phyloP scores from a whole-genome alignment of 257 asterid genomes.

The Eustoma russellianum region DNA sequence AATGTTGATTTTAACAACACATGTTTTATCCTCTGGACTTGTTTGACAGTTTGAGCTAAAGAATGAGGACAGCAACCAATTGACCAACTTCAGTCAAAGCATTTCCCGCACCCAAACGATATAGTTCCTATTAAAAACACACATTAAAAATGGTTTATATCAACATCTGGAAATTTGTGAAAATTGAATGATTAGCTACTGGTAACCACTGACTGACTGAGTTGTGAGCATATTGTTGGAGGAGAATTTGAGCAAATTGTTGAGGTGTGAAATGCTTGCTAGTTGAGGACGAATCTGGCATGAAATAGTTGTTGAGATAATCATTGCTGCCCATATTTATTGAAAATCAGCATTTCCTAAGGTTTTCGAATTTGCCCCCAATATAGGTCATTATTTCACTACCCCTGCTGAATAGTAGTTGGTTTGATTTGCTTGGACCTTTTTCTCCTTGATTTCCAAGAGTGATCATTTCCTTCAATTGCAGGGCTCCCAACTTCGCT shows the following conservation, averaged over 20 bases:
- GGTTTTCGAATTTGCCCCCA: conserved; percentile 66
- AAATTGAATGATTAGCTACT: too few relatives aligned
- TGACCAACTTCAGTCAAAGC: conserved; percentile 65
- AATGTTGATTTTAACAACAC: conserved; percentile 52
- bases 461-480: too few relatives aligned
- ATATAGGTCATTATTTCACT: too few relatives aligned
- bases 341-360: conserved; percentile 63
- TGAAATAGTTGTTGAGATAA: conserved; percentile 83
- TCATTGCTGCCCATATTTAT: conserved; percentile 87
- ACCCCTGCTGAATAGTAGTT: too few relatives aligned
- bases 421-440: too few relatives aligned
- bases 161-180: too few relatives aligned
- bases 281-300: conserved; percentile 60
- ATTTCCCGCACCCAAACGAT: conserved; percentile 71
- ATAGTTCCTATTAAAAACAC: conserved; percentile 26
- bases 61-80: conserved; percentile 96
- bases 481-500: too few relatives aligned
- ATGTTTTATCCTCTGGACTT: conserved; percentile 78
- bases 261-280: conserved; percentile 42
- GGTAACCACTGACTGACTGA: conserved; percentile 10
- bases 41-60: conserved; percentile 81
- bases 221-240: conserved; percentile 44
- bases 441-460: too few relatives aligned
- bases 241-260: conserved; percentile 60
- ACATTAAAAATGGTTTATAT: too few relatives aligned